These are phyloP conservation scores for Sphaerulina populicola DNA, from an alignment of 2,329 filamentous ascomycete species.

Conservation along the genomic window DNA sequence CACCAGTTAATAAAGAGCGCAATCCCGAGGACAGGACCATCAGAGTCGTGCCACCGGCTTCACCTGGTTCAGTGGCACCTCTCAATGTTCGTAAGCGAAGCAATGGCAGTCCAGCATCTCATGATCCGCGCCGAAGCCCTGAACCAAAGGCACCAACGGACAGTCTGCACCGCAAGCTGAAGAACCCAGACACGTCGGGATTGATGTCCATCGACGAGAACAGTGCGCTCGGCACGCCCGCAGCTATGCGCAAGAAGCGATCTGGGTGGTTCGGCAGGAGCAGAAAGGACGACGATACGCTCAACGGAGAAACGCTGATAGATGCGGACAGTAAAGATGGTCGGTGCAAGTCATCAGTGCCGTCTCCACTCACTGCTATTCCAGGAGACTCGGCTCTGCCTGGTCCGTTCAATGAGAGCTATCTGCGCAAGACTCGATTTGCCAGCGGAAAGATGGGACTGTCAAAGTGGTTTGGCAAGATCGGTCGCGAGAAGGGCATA, in stretches of 20 bases:
- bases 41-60: conserved; percentile 49
- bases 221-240: conserved; percentile 20
- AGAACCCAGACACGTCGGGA: conserved; percentile 16
- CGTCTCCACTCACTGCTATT: conserved; percentile 29
- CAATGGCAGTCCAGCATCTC: conserved; percentile 25
- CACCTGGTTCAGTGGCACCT: conserved; percentile 44
- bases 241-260: conserved; percentile 37
- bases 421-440: conserved; percentile 35
- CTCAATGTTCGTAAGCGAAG: conserved; percentile 49
- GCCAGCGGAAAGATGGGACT: conserved; percentile 40
- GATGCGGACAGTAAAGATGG: conserved; percentile 14
- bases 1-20: conserved; percentile 32
- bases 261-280: conserved; percentile 40
- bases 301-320: conserved; percentile 5
- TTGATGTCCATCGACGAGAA: conserved; percentile 28
- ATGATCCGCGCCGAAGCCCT: conserved; percentile 11
- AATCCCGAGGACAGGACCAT: conserved; percentile 42
- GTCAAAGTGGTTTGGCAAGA: conserved; percentile 47
- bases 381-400: conserved; percentile 27
- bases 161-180: conserved; percentile 16
- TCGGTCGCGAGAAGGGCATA: conserved; percentile 32
- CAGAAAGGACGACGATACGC: conserved; percentile 21
- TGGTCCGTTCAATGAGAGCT: conserved; percentile 37
- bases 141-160: conserved; percentile 20
- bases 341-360: conserved; percentile 17